Percentiles rank a stretch among this genome's conserved stretches.
Conservation (phyloP, 1,284 basidiomycete species). For the Volvariella volvacea region DNA sequence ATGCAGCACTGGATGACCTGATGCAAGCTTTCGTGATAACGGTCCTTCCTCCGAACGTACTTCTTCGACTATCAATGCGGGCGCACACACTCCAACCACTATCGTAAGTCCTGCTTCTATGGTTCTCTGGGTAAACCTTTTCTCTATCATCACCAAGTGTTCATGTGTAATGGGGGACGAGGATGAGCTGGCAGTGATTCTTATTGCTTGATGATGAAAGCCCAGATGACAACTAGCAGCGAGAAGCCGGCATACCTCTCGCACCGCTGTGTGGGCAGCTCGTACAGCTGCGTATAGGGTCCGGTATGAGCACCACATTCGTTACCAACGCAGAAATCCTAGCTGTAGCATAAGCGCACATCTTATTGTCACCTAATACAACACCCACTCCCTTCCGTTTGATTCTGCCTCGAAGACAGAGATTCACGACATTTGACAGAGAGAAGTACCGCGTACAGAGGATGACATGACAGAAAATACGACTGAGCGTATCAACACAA, state of each 20-base stretch:
- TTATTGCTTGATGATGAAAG: no score
- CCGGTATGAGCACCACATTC: background rate
- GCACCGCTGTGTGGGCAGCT: conserved; percentile 54
- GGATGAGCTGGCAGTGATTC: no score
- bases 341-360: conserved; percentile 94
- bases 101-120: no score
- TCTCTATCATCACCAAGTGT: no score
- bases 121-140: no score
- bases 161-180: no score
- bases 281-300: conserved; percentile 37
- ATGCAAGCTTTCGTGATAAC: no score
- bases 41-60: no score
- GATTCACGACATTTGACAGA: background rate
- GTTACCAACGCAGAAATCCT: background rate
- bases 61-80: no score
- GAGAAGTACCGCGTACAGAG: conserved; percentile 2
- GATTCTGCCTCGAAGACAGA: conserved; percentile 82
- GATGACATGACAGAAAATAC: background rate
- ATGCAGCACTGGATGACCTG: no score
- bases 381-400: conserved; percentile 89
- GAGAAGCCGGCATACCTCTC: conserved; percentile 34
- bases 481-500: background rate
- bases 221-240: no score
- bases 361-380: conserved; percentile 88
- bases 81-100: no score